Percentiles rank a stretch among this genome's conserved stretches.
Evolutionary conservation across 768 basidiomycete species (phyloP).

Genomic region (Phaffia tasmanica): DNA sequence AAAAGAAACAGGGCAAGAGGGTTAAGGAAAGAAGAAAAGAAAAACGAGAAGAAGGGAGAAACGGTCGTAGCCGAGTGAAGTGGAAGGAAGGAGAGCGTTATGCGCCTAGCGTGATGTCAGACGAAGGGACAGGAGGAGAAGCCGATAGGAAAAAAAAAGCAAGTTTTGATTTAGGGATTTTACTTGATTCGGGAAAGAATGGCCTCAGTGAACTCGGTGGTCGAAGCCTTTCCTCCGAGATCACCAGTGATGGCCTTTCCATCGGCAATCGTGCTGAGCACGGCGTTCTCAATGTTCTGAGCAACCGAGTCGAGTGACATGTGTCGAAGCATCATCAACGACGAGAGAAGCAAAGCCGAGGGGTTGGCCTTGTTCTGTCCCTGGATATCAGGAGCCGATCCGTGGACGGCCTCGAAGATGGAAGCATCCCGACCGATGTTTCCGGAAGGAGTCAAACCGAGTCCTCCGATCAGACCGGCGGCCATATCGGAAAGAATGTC

Average conservation of each 20-base stretch:
- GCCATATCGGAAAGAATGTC: slow-evolving; percentile 98
- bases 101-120: too few species aligned
- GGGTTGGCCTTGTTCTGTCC: slow-evolving; percentile 89
- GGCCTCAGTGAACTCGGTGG: slow-evolving; percentile 75
- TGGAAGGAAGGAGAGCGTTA: too few species aligned
- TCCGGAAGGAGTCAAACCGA: slow-evolving; percentile 92
- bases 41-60: too few species aligned
- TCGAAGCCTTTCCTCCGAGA: slow-evolving; percentile 82
- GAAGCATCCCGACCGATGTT: slow-evolving; percentile 98
- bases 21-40: too few species aligned
- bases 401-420: slow-evolving; percentile 99
- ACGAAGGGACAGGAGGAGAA: too few species aligned
- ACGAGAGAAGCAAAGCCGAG: slow-evolving; percentile 91
- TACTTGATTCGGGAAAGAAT: slow-evolving; percentile 48
- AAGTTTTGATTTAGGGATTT: neutral
- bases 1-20: too few species aligned
- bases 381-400: slow-evolving; percentile 86
- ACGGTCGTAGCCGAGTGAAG: too few species aligned
- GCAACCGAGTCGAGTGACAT: slow-evolving; percentile 82
- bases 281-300: slow-evolving; percentile 79
- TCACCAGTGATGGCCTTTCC: slow-evolving; percentile 92
- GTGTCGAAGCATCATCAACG: slow-evolving; percentile 85
- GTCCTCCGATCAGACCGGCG: slow-evolving; percentile 92
- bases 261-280: slow-evolving; percentile 86
- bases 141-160: neutral